Base-by-base conservation (phyloP, 2,329 filamentous ascomycete species). In the Nothopassalora personata region DNA sequence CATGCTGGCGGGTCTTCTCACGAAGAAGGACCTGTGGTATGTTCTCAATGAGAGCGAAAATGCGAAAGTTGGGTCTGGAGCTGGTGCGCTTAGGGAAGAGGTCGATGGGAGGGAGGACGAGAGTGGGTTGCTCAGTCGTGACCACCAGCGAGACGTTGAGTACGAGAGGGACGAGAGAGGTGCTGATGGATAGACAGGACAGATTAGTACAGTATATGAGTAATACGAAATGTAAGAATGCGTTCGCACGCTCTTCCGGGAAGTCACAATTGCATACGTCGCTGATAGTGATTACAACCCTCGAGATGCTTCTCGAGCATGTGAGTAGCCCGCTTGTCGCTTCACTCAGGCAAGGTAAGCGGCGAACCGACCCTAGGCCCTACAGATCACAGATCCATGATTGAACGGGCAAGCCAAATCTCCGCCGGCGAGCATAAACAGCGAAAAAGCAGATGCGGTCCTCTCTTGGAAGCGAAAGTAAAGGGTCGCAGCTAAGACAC, bases 11-110 rank as follows among this genome's bases (percentile, higher is more conserved):
- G 94, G 94, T 0, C 74, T 99, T 51, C 77, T 97, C 66, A 99
- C 94, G 19, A 97, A 97, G 79, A 99, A 99, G 78, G 94, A 99
- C 75, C 87, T 96, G 34, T 97, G 92, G 90, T 92, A 90, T 73
- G 86, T 97, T 43, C 80, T 97, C 49, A 91, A 96, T 71, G 90
- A 88, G 46, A 86, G 85, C 84, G 66, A 56, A 60, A 61, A 47
- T 55, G 65, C 56, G 36, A 53, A 57, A 50, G 72, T 69, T 19
- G 69, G 63, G 6, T 67, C 64, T 46, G 72, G 68, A 9, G 64
- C 67, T 46, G 72, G 74, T 1, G 71, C 69, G 4, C 53, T 75
- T 48, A 70, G 75, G 19, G 73, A 76, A 59, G 66, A 74, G 45
- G 59, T 64, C 5, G 71, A 71, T 10, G 74, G 67, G n/a, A 67